phyloP scores from a whole-genome alignment of 2,329 filamentous ascomycete species.

The Annulohypoxylon truncatum region DNA sequence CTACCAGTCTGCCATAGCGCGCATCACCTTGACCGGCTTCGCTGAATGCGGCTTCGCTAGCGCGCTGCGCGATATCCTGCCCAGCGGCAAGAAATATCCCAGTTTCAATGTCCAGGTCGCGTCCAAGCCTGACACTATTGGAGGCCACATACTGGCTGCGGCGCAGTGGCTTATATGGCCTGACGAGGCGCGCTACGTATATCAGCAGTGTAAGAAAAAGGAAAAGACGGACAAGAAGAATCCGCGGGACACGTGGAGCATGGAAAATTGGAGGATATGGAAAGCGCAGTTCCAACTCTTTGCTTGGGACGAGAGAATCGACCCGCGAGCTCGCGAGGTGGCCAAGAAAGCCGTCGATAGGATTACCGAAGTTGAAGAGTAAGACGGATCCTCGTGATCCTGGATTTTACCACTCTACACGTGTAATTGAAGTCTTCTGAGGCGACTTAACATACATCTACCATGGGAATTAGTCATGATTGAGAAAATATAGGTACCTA shows the following conservation, averaged over 20 bases:
- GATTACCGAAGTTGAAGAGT: slow-evolving; percentile 7
- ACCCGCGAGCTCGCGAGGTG: slow-evolving; percentile 11
- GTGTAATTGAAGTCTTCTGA: not conserved
- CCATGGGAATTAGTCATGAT: too few species aligned
- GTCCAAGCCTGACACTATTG: slow-evolving; percentile 20
- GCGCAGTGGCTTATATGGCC: slow-evolving; percentile 27
- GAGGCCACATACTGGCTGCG: slow-evolving; percentile 21
- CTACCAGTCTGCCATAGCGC: slow-evolving; percentile 33
- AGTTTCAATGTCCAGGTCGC: slow-evolving; percentile 10
- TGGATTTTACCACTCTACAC: not conserved
- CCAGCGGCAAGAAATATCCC: slow-evolving; percentile 25
- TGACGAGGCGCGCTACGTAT: slow-evolving; percentile 22
- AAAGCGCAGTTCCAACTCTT: slow-evolving; percentile 29
- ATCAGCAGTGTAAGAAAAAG: slow-evolving; percentile 21
- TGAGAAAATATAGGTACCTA: too few species aligned
- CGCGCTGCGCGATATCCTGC: slow-evolving; percentile 31
- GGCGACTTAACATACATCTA: not conserved
- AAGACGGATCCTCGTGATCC: not conserved
- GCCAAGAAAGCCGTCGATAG: slow-evolving; percentile 8
- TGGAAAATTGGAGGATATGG: slow-evolving; percentile 30
- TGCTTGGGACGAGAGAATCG: slow-evolving; percentile 14
- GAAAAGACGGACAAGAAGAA: slow-evolving; percentile 24
- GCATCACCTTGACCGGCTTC: slow-evolving; percentile 26
- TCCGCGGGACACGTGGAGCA: slow-evolving; percentile 31
- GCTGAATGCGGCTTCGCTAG: slow-evolving; percentile 27